Base-by-base conservation (phyloP, 176 grass and related monocot species). In the Lolium multiflorum region DNA sequence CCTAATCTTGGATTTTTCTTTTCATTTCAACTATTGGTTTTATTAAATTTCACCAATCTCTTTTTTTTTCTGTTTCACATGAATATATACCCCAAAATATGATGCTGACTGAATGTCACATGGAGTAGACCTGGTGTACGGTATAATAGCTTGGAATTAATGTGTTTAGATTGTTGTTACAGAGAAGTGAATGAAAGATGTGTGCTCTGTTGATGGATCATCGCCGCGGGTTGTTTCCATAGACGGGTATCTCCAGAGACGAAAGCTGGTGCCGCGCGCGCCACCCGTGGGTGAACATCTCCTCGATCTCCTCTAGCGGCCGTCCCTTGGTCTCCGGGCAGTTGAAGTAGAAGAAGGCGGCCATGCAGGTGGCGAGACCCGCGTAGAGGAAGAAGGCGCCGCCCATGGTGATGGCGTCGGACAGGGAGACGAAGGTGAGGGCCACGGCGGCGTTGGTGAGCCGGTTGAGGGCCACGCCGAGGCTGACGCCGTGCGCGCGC, bases 381-480 rank as follows among this genome's bases (percentile, higher is more conserved):
- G 82, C 86, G 68, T 88, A 89, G 49, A 92, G 43, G 80, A 88
- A 92, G 87, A 92, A 92, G 76, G 78, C 89, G 12, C 90, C 90
- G 17, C 85, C 87, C 28, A 92, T 92, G 41, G 87, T 89, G 80
- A 92, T 92, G 75, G 86, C 83, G 52, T 92, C 83, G 63, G 76
- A 79, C 11, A 92, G 63, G 8, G 90, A 92, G 44, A 92, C 55
- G 61, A 92, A 92, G 56, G 83, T 86, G 83, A 92, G 79, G 83
- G 90, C 82, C 15, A 92, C 71, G 24, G 81, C 73, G 28, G 87
- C 91, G 55, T 87, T 92, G 0, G 86, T 80, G 15, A 92, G 77
- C 8, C 91, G 87, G 79, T 92, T 92, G 41, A 92, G 1, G 0
- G 78, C 87, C 1, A 88, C 91, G 50, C 54, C 87, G 5, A 92